phyloP scores from a whole-genome alignment of 371 early-diverging fungal species.

The Blakeslea trispora region DNA sequence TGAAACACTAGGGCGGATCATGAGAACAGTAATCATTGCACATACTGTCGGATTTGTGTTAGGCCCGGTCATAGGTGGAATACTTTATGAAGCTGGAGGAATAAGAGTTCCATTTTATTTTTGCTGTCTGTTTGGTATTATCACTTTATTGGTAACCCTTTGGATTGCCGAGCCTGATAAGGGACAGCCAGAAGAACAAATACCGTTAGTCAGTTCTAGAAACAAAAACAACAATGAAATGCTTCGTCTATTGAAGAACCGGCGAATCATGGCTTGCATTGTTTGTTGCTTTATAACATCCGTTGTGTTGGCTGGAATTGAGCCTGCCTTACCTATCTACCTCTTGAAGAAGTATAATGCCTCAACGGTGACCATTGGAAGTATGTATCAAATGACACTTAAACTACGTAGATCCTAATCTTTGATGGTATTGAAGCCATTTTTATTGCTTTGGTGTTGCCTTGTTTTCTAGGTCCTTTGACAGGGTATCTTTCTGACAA shows the following conservation, averaged over 20 bases:
- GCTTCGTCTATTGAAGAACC: slow-evolving; percentile 28
- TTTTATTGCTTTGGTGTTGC: slow-evolving; percentile 53
- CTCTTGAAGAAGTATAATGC: slow-evolving; percentile 33
- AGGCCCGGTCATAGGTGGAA: slow-evolving; percentile 74
- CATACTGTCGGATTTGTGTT: slow-evolving; percentile 34
- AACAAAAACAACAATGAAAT: background rate
- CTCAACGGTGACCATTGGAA: slow-evolving; percentile 37
- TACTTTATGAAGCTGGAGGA: slow-evolving; percentile 60
- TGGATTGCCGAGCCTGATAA: slow-evolving; percentile 50
- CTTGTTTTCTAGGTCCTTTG: slow-evolving; percentile 40
- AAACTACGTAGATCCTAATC: background rate
- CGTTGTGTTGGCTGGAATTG: slow-evolving; percentile 46
- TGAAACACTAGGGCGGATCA: slow-evolving; percentile 57
- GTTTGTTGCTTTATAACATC: slow-evolving; percentile 49
- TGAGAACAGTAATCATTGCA: slow-evolving; percentile 52
- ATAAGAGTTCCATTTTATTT: slow-evolving; percentile 65
- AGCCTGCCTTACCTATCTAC: slow-evolving; percentile 52
- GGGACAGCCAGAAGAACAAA: slow-evolving; percentile 1
- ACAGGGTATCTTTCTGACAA: slow-evolving; percentile 52
- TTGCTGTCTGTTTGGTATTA: slow-evolving; percentile 53
- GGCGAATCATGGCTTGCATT: slow-evolving; percentile 36
- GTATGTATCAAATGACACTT: slow-evolving; percentile 7
- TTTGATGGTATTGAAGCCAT: slow-evolving; percentile 16
- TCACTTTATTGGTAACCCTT: slow-evolving; percentile 57
- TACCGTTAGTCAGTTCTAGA: background rate